Conservation (phyloP, 371 early-diverging fungal genomes). For the Cladochytrium tenue region DNA sequence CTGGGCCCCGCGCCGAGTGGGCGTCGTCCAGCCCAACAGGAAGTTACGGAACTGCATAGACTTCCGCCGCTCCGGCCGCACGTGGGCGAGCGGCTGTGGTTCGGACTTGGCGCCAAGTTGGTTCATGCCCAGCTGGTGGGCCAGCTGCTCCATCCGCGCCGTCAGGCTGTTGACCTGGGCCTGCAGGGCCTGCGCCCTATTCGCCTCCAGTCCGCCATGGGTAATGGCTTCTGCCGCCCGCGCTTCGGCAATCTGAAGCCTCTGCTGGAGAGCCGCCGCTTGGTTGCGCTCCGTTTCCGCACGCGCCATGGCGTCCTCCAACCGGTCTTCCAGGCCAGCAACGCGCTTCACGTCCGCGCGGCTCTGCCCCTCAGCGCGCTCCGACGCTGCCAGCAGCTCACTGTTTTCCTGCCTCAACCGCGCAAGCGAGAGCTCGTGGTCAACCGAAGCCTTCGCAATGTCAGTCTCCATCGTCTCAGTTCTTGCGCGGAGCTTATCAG, state of each 20-base stretch:
- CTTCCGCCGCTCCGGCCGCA: too few relatives aligned
- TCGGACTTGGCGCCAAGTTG: too few relatives aligned
- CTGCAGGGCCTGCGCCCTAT: not conserved
- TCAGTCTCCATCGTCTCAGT: not conserved
- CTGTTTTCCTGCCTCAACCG: not conserved
- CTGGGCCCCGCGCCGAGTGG: too few relatives aligned
- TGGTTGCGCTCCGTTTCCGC: too few relatives aligned
- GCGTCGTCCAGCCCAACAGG: too few relatives aligned
- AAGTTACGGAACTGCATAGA: too few relatives aligned
- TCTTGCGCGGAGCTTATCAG: not conserved
- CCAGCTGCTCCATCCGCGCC: too few relatives aligned
- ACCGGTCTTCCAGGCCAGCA: slow-evolving; percentile 4
- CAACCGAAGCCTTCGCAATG: not conserved
- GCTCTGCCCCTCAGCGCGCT: not conserved
- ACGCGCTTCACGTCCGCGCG: not conserved
- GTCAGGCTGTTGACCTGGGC: not conserved
- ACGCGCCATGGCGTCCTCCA: not conserved
- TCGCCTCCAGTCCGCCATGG: slow-evolving; percentile 13
- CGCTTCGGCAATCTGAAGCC: not conserved
- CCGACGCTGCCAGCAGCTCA: not conserved
- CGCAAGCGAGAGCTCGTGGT: not conserved
- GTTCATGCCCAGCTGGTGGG: too few relatives aligned
- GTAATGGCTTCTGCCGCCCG: slow-evolving; percentile 7
- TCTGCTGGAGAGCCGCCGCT: too few relatives aligned
- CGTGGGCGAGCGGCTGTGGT: too few relatives aligned